A percentile compares a stretch with the other conserved stretches of the same genome.
These are phyloP conservation scores for Styphnolobium japonicum DNA, from an alignment of 306 rosid genomes.

Conservation along the genomic window DNA sequence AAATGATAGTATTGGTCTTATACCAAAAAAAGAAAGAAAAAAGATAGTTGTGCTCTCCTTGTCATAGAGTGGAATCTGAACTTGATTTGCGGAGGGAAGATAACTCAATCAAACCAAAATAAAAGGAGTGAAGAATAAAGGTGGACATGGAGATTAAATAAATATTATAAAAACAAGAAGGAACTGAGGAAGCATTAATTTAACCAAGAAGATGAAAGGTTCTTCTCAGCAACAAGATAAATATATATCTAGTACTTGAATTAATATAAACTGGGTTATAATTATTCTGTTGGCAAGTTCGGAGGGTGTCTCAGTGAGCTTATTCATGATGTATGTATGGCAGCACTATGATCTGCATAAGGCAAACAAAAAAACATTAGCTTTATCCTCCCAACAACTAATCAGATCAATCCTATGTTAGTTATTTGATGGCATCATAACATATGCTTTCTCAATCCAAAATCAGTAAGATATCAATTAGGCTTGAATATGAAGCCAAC, in stretches of 20 bases:
- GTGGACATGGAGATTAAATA: background rate
- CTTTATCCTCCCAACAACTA: background rate
- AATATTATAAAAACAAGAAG: background rate
- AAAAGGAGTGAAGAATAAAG: background rate
- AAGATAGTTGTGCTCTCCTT: conserved; percentile 14
- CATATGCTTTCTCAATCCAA: background rate
- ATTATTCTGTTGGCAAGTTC: too few species aligned
- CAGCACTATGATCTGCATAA: background rate
- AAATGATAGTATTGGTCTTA: too few species aligned
- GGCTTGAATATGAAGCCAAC: background rate
- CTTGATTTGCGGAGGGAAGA: conserved; percentile 35
- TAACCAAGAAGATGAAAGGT: too few species aligned
- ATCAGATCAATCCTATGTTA: background rate
- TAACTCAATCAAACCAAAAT: background rate
- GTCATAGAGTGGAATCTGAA: background rate
- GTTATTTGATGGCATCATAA: background rate
- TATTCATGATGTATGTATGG: background rate
- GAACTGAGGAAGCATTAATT: too few species aligned
- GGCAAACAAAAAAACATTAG: background rate
- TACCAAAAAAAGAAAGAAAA: too few species aligned
- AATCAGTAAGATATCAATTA: background rate
- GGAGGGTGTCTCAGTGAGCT: background rate
- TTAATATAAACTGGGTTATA: too few species aligned
- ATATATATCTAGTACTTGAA: too few species aligned
- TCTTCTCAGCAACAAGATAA: too few species aligned